Conservation (phyloP, 2,329 filamentous ascomycete genomes). For the Ophiocordyceps sinensis region DNA sequence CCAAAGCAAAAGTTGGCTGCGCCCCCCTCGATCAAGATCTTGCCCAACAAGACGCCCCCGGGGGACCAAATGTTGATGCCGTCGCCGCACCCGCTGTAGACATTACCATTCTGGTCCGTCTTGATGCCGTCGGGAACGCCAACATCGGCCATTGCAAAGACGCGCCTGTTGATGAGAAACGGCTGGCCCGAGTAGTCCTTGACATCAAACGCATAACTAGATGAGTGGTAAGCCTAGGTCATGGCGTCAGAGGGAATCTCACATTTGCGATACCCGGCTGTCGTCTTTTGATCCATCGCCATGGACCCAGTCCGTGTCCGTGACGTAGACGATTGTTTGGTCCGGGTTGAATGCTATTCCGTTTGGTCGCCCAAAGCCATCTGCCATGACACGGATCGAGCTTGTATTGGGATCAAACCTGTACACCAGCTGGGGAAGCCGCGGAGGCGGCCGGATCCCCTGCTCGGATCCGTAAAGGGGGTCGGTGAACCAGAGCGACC, state of each 20-base stretch:
- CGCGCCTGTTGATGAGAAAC: conserved; percentile 29
- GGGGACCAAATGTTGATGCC: conserved; percentile 33
- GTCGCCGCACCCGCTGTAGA: conserved; percentile 34
- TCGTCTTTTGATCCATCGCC: conserved; percentile 18
- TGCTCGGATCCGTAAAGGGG: conserved; percentile 33
- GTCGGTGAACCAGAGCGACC: conserved; percentile 35
- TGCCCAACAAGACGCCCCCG: conserved; percentile 29
- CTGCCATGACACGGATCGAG: conserved; percentile 27
- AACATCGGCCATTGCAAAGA: conserved; percentile 33
- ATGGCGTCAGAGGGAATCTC: too few relatives aligned
- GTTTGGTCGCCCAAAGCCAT: conserved; percentile 31
- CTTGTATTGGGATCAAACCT: conserved; percentile 25
- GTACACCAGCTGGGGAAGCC: conserved; percentile 32
- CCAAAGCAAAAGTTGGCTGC: conserved; percentile 35
- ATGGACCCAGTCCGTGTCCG: conserved; percentile 22
- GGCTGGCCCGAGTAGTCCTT: conserved; percentile 12
- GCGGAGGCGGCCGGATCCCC: conserved; percentile 26
- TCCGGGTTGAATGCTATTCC: conserved; percentile 31
- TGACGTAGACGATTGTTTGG: conserved; percentile 28
- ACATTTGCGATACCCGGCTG: conserved; percentile 12
- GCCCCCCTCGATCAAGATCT: conserved; percentile 25
- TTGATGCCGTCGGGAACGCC: conserved; percentile 35
- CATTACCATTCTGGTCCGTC: conserved; percentile 29
- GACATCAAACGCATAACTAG: conserved; percentile 22
- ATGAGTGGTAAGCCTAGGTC: not conserved